Base-by-base conservation (phyloP, 257 asterid species). In the Capsicum chinense region DNA sequence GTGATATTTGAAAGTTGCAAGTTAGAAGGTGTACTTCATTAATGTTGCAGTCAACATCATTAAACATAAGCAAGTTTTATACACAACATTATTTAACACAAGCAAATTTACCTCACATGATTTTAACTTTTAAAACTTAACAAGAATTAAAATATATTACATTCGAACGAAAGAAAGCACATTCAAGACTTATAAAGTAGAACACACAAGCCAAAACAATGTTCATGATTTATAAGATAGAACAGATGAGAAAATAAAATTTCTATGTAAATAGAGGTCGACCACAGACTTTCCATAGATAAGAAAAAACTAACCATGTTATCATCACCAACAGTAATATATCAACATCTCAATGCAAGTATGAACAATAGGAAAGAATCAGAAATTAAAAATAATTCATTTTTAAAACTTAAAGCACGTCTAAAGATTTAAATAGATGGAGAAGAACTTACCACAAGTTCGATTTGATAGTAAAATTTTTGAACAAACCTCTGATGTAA, bases 81-180 rank as follows among this genome's bases (percentile, higher is more conserved):
- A 15, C 39, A 19, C 80, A 12, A 74, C 19, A 19, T 19, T 8
- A 74, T 74, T 11, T 12, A 74, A 74, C 12, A 19, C 12, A 48
- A 73, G 59, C 60, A 73, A 74, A 74, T 66, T 48, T 50, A 74
- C 44, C 80, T 48, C 60, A 50, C 47, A 21, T 74, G 5, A 74
- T 50, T 48, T 60, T 19, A 50, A 42, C 60, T 73, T 50, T 42
- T 42, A 48, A 19, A 73, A 21, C 62, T 11, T 19, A 50, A 48
- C 47, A 74, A 74, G 81, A 26, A 52, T 21, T 21, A 50, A 21
- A 74, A 54, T 52, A 33, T 0, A 74, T 6, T 69, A 15, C 44
- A 74, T 7, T 74, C 2, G 12, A 50, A 74, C 21, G n/a, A 74
- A 21, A 54, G 12, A 74, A 50, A 21, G 47, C 81, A 21, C n/a